These are phyloP conservation scores for Heterobasidion irregulare DNA, from an alignment of 1,284 basidiomycete species.

Conservation along the genomic window DNA sequence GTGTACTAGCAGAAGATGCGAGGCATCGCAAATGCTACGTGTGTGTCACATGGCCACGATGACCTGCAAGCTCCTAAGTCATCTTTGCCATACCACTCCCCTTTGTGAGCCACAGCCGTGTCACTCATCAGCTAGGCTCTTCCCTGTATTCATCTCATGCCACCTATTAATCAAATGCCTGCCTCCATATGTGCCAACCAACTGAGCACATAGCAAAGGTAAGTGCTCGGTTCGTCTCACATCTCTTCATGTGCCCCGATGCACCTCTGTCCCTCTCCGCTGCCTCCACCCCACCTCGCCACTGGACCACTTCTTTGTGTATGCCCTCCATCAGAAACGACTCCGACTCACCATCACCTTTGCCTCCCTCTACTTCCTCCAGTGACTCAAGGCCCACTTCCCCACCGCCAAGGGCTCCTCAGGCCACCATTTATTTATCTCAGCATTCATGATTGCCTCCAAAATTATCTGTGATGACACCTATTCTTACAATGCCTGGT, in stretches of 20 bases:
- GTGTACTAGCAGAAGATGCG: no score
- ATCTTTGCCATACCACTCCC: no score
- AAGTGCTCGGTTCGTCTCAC: constrained; percentile 30
- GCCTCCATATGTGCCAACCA: no score
- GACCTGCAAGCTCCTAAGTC: no score
- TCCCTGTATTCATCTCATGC: no score
- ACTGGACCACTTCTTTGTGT: constrained; percentile 38
- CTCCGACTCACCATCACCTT: constrained; percentile 40
- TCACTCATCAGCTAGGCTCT: no score
- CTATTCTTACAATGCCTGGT: constrained; percentile 51
- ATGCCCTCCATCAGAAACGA: constrained; percentile 43
- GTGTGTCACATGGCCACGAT: no score
- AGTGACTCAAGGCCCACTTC: constrained; percentile 41
- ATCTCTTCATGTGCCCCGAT: constrained; percentile 22
- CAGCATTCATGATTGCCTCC: constrained; percentile 42
- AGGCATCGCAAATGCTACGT: no score
- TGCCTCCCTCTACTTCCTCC: constrained; percentile 39
- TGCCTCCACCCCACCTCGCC: constrained; percentile 16
- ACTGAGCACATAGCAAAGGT: not conserved
- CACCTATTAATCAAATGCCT: no score
- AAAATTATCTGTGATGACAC: constrained; percentile 49
- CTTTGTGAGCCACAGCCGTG: no score
- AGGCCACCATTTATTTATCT: constrained; percentile 47
- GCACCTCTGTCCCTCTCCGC: constrained; percentile 7
- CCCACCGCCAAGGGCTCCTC: constrained; percentile 45